phyloP scores from a whole-genome alignment of 176 grass and related monocot species.

The Themeda triandra region DNA sequence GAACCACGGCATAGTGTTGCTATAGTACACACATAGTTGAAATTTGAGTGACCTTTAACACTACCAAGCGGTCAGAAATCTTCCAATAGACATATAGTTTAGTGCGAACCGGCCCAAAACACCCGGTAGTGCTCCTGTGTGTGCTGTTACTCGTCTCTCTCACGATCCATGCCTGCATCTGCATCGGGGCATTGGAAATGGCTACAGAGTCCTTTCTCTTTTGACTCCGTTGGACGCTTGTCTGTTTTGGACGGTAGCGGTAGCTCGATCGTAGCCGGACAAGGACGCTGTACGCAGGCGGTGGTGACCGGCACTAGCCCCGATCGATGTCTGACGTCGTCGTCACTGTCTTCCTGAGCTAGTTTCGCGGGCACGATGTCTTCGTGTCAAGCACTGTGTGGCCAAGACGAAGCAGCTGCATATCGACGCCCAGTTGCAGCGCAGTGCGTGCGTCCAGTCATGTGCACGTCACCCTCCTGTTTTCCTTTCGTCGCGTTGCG shows the following conservation, averaged over 20 bases:
- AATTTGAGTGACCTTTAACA: too few species aligned
- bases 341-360: slow-evolving; percentile 2
- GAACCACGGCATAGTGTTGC: too few species aligned
- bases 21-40: too few species aligned
- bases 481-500: background rate
- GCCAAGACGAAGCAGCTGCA: background rate
- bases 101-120: background rate
- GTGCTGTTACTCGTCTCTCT: background rate
- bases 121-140: background rate
- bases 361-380: background rate
- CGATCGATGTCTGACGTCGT: background rate
- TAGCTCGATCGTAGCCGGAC: background rate
- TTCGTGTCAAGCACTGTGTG: background rate
- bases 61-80: too few species aligned
- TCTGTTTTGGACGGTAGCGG: slow-evolving; percentile 17
- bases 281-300: background rate
- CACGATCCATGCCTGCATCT: background rate
- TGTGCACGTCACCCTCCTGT: background rate
- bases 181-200: background rate
- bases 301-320: background rate
- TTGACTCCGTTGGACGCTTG: slow-evolving; percentile 29
- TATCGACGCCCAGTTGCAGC: too few species aligned
- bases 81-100: too few species aligned
- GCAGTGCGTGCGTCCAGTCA: background rate
- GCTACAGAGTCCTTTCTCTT: background rate